Evolutionary conservation across 1,139 yeast species (phyloP).

Genomic region (Candida tetrigidarum): DNA sequence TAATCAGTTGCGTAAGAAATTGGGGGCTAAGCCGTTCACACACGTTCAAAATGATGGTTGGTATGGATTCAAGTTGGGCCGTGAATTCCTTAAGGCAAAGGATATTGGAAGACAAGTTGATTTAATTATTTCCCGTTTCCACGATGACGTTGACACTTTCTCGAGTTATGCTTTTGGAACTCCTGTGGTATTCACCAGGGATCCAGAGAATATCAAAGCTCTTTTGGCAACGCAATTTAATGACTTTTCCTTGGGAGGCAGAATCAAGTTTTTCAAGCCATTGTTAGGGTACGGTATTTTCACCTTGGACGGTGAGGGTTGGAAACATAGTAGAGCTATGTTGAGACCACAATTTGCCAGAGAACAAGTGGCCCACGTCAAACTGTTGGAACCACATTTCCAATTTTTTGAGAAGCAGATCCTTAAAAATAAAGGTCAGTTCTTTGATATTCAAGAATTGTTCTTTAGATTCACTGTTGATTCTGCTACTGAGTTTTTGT

Average conservation of each 20-base stretch:
- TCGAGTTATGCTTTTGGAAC: constrained; percentile 24
- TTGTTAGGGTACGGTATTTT: constrained; percentile 59
- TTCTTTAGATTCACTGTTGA: constrained; percentile 44
- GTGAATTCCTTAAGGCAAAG: constrained; percentile 16
- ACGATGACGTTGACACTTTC: constrained; percentile 19
- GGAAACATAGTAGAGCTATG: constrained; percentile 59
- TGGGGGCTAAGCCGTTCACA: constrained; percentile 22
- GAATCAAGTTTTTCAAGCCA: constrained; percentile 43
- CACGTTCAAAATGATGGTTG: constrained; percentile 21
- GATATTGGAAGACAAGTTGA: constrained; percentile 18
- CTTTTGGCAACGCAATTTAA: constrained; percentile 45
- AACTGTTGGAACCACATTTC: constrained; percentile 46
- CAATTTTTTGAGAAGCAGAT: constrained; percentile 38
- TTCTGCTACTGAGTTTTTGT: constrained; percentile 45
- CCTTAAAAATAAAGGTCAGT: constrained; percentile 24
- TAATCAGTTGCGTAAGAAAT: constrained; percentile 15
- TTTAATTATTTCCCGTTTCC: constrained; percentile 12
- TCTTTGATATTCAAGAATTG: constrained; percentile 40
- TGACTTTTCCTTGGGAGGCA: constrained; percentile 52
- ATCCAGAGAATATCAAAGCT: constrained; percentile 39
- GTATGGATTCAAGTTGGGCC: constrained; percentile 21
- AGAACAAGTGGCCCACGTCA: constrained; percentile 54
- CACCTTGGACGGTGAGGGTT: constrained; percentile 55
- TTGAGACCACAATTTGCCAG: constrained; percentile 58
- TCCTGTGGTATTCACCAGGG: constrained; percentile 21